These are phyloP conservation scores for Somion occarium DNA, from an alignment of 1,284 basidiomycete genomes.

Conservation along the genomic window DNA sequence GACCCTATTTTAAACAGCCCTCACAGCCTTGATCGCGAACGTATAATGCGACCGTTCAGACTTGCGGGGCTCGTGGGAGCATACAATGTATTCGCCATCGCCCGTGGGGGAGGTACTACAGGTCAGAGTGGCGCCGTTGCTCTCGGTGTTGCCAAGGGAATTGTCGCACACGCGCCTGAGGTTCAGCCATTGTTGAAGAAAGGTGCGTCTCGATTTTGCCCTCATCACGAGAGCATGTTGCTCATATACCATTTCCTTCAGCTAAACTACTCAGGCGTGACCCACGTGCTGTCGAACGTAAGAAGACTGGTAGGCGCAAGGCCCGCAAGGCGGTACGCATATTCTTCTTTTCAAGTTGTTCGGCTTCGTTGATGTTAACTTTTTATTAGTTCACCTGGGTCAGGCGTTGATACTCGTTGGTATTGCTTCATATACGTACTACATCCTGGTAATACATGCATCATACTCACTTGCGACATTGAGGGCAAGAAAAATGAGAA, in stretches of 20 bases:
- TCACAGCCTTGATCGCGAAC: slow-evolving; percentile 73
- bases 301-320: slow-evolving; percentile 91
- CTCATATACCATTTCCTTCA: slow-evolving; percentile 27
- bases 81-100: slow-evolving; percentile 90
- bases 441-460: neutral
- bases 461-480: neutral
- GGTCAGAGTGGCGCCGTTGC: slow-evolving; percentile 92
- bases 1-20: slow-evolving; percentile 25
- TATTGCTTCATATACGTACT: slow-evolving; percentile 1
- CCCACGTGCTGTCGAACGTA: slow-evolving; percentile 96
- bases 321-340: slow-evolving; percentile 83
- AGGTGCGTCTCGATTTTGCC: slow-evolving; percentile 42
- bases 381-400: slow-evolving; percentile 81
- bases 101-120: slow-evolving; percentile 84
- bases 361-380: slow-evolving; percentile 5
- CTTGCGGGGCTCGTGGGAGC: slow-evolving; percentile 83
- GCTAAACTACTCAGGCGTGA: slow-evolving; percentile 89
- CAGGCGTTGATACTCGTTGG: slow-evolving; percentile 66
- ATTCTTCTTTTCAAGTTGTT: neutral
- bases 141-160: slow-evolving; percentile 79
- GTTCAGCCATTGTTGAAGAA: slow-evolving; percentile 64
- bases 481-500: no score
- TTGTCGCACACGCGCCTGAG: slow-evolving; percentile 68
- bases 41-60: slow-evolving; percentile 78
- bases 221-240: slow-evolving; percentile 3